Percentiles rank a stretch among this genome's conserved stretches.
Conservation (phyloP, 345 rosid genomes). For the Fremontodendron californicum region DNA sequence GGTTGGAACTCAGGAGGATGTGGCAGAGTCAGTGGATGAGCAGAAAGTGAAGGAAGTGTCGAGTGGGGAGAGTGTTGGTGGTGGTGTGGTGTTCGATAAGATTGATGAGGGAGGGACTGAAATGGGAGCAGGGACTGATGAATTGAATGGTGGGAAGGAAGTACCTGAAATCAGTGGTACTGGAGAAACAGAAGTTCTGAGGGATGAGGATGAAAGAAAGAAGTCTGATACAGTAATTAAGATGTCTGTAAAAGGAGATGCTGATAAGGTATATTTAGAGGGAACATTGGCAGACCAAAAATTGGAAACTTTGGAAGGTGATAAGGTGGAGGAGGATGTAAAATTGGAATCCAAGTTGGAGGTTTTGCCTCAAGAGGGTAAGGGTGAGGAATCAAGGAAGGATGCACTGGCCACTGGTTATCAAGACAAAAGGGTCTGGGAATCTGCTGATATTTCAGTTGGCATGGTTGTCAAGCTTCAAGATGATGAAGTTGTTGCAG, state of each 20-base stretch:
- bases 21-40: slow-evolving; percentile 13
- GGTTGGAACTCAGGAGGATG: slow-evolving; percentile 22
- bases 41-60: slow-evolving; percentile 27
- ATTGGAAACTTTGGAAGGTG: slow-evolving; percentile 9
- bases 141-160: slow-evolving; percentile 21
- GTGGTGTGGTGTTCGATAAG: slow-evolving; percentile 29
- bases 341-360: slow-evolving; percentile 14
- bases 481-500: slow-evolving; percentile 23
- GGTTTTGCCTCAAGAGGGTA: slow-evolving; percentile 17
- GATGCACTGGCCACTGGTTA: slow-evolving; percentile 21
- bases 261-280: background rate
- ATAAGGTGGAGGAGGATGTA: background rate
- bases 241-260: slow-evolving; percentile 9
- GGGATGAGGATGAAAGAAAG: slow-evolving; percentile 20
- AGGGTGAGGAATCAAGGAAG: slow-evolving; percentile 24
- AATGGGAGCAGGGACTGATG: slow-evolving; percentile 9
- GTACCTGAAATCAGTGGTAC: slow-evolving; percentile 12
- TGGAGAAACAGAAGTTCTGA: slow-evolving; percentile 11
- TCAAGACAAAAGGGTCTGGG: slow-evolving; percentile 10
- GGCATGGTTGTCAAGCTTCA: slow-evolving; percentile 10
- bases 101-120: slow-evolving; percentile 47
- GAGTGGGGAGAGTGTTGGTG: slow-evolving; percentile 24
- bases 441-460: slow-evolving; percentile 14
- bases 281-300: slow-evolving; percentile 10
- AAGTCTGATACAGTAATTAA: no score